These are phyloP conservation scores for Amesomyces nigricolor DNA, from an alignment of 2,329 filamentous ascomycete genomes.

Conservation along the genomic window DNA sequence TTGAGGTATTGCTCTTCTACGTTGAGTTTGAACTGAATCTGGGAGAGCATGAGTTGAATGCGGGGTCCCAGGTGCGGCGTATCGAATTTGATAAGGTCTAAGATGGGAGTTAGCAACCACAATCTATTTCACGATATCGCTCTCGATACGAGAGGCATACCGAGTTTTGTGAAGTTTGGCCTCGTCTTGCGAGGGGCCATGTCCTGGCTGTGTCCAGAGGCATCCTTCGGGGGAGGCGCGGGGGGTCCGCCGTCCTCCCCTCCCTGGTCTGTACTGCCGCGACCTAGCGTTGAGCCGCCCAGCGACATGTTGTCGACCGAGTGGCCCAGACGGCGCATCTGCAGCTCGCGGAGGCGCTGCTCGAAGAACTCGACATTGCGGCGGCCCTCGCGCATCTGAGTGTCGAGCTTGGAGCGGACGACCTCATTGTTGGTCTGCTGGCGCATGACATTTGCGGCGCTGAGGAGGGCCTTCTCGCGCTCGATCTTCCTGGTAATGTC, in stretches of 20 bases:
- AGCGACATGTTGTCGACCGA: conserved; percentile 64
- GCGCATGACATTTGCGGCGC: conserved; percentile 89
- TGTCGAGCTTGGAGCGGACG: conserved; percentile 84
- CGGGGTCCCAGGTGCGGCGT: conserved; percentile 91
- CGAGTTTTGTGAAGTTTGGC: conserved; percentile 93
- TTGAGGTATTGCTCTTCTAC: conserved; percentile 99
- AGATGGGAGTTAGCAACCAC: neutral
- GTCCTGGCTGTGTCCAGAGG: conserved; percentile 48
- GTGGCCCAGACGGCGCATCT: conserved; percentile 69
- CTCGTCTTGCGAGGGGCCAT: conserved; percentile 76
- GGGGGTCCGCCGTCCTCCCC: conserved; percentile 46
- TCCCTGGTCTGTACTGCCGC: conserved; percentile 37
- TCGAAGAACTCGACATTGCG: conserved; percentile 95
- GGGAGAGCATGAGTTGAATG: conserved; percentile 97
- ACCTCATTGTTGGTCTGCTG: conserved; percentile 90
- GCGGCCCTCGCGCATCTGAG: conserved; percentile 87
- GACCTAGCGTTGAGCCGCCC: conserved; percentile 32
- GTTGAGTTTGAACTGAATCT: conserved; percentile 97
- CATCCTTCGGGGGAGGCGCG: conserved; percentile 69
- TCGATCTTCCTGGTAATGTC: conserved; percentile 96
- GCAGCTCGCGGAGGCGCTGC: conserved; percentile 81
- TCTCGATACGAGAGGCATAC: conserved; percentile 45
- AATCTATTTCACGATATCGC: no score
- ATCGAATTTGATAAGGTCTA: conserved; percentile 98
- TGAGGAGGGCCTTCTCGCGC: conserved; percentile 91